These are phyloP conservation scores for Candida glucosophila DNA, from an alignment of 1,139 yeast species.

Conservation along the genomic window DNA sequence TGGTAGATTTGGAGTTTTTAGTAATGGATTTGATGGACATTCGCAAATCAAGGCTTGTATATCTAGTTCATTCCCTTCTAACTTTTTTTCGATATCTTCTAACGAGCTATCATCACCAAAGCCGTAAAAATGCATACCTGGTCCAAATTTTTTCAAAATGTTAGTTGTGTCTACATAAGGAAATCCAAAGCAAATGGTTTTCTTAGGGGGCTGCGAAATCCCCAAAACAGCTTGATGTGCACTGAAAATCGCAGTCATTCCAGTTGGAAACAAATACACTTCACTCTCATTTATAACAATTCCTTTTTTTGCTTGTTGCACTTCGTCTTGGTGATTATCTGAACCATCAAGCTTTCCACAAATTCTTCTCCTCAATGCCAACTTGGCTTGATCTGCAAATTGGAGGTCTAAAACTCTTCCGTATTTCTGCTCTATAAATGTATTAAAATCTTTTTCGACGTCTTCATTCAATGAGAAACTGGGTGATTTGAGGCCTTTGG, in stretches of 20 bases:
- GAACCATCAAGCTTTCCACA: slow-evolving; percentile 55
- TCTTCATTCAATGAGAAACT: slow-evolving; percentile 19
- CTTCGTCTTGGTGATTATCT: slow-evolving; percentile 22
- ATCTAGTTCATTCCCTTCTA: slow-evolving; percentile 55
- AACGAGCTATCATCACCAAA: slow-evolving; percentile 72
- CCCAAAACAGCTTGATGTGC: slow-evolving; percentile 63
- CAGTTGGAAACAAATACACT: slow-evolving; percentile 79
- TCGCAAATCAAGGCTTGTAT: slow-evolving; percentile 76
- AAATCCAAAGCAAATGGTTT: slow-evolving; percentile 88
- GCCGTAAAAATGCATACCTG: slow-evolving; percentile 77
- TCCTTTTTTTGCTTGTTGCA: slow-evolving; percentile 24
- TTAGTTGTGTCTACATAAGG: slow-evolving; percentile 92
- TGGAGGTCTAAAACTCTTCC: slow-evolving; percentile 81
- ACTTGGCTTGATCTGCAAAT: slow-evolving; percentile 68
- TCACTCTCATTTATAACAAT: slow-evolving; percentile 43
- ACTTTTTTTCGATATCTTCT: slow-evolving; percentile 50
- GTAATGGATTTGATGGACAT: slow-evolving; percentile 86
- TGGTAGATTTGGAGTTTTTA: slow-evolving; percentile 71
- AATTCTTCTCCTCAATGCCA: slow-evolving; percentile 65
- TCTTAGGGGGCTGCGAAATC: slow-evolving; percentile 24
- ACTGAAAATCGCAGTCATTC: slow-evolving; percentile 86
- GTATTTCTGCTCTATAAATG: slow-evolving; percentile 78
- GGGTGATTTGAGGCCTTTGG: slow-evolving; percentile 16
- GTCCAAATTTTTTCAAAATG: slow-evolving; percentile 81
- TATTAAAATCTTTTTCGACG: slow-evolving; percentile 46